A percentile compares a stretch with the other conserved stretches of the same genome.
Evolutionary conservation across 1,139 yeast species (phyloP).

Genomic region (Yueomyces sp.): DNA sequence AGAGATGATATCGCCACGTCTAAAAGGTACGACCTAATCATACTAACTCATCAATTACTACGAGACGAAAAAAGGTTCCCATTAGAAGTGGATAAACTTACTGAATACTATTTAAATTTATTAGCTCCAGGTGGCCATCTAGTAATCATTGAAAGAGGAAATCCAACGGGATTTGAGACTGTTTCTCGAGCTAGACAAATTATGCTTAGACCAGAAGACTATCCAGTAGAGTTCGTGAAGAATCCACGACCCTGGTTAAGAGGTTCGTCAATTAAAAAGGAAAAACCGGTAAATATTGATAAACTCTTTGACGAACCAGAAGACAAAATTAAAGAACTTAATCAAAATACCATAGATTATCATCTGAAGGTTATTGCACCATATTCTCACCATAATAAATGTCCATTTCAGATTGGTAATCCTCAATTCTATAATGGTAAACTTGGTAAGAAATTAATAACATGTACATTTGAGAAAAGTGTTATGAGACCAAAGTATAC

Average conservation of each 20-base stretch:
- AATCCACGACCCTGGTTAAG: constrained; percentile 60
- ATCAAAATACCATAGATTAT: constrained; percentile 28
- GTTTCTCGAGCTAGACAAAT: constrained; percentile 85
- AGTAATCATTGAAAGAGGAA: constrained; percentile 77
- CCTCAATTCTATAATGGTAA: constrained; percentile 54
- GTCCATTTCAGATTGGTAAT: constrained; percentile 75
- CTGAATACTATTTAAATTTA: constrained; percentile 47
- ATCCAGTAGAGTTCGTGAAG: constrained; percentile 42
- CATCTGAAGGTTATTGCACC: constrained; percentile 70
- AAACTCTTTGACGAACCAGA: constrained; percentile 1
- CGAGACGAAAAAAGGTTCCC: constrained; percentile 53
- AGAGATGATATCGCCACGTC: constrained; percentile 36
- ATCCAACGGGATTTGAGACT: constrained; percentile 77
- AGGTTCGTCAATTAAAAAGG: constrained; percentile 31
- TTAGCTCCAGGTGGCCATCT: constrained; percentile 70
- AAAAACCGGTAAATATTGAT: constrained; percentile 17
- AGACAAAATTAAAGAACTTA: constrained; percentile 16
- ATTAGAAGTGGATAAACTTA: constrained; percentile 54
- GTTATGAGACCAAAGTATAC: constrained; percentile 69
- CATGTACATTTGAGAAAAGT: constrained; percentile 67
- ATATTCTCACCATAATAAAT: constrained; percentile 75
- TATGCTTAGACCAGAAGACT: constrained; percentile 71
- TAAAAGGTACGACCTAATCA: constrained; percentile 62
- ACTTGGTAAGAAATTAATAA: constrained; percentile 48
- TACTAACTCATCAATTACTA: constrained; percentile 69